phyloP scores from a whole-genome alignment of 805 yeast species.

The Cyberlindnera bimundalis region DNA sequence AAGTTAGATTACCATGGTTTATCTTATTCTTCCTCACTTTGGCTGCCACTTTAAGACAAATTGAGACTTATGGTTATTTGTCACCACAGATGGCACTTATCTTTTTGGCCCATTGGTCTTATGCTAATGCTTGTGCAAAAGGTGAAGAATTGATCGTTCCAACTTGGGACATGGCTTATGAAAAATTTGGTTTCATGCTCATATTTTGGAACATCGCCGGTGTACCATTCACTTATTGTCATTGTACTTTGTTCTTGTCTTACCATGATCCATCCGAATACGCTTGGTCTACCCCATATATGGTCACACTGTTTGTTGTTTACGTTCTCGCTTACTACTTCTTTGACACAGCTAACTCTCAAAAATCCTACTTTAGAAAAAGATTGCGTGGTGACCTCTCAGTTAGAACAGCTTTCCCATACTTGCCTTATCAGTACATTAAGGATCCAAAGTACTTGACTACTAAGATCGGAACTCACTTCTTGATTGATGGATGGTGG shows the following conservation, averaged over 20 bases:
- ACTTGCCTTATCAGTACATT: constrained; percentile 78
- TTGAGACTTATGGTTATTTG: constrained; percentile 74
- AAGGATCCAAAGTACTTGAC: constrained; percentile 80
- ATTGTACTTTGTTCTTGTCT: constrained; percentile 79
- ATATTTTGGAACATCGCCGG: constrained; percentile 99
- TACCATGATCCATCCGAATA: constrained; percentile 85
- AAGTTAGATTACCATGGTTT: constrained; percentile 97
- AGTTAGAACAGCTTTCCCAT: constrained; percentile 88
- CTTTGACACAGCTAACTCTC: constrained; percentile 94
- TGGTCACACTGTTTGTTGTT: constrained; percentile 49
- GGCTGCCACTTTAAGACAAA: constrained; percentile 74
- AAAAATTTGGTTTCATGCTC: constrained; percentile 98
- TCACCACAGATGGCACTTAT: constrained; percentile 72
- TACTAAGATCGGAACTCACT: constrained; percentile 79
- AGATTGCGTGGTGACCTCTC: constrained; percentile 72
- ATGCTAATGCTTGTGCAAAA: constrained; percentile 95
- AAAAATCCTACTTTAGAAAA: constrained; percentile 89
- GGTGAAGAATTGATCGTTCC: constrained; percentile 98
- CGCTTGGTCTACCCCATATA: constrained; percentile 63
- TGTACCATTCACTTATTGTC: constrained; percentile 97
- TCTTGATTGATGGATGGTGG: constrained; percentile 94
- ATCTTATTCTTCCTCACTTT: constrained; percentile 74
- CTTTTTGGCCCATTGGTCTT: constrained; percentile 84
- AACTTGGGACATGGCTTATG: constrained; percentile 99
- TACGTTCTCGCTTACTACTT: constrained; percentile 77